Base-by-base conservation (phyloP, 1,284 basidiomycete genomes). In the Calocybe gambosa region DNA sequence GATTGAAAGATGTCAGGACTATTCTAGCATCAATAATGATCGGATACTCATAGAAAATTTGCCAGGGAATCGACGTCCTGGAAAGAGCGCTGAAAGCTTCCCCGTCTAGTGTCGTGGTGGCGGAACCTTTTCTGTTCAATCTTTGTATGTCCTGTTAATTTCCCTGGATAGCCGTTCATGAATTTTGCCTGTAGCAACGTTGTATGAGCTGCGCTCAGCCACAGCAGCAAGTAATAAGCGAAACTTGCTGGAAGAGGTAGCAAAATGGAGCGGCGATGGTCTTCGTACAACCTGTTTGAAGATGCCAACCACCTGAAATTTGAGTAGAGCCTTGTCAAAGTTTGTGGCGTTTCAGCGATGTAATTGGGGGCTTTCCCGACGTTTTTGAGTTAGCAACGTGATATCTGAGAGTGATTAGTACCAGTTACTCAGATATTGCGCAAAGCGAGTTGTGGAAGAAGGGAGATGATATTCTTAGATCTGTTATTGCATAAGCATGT, bases 261-360 rank as follows among this genome's bases (percentile, higher is more conserved):
- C 86, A 8, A 82, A 83, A 59, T 89, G 85, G 85, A 83, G 83
- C 47, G 88, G 87, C 2, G 87, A 90, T 61, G 87, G 87, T 1
- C 61, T 90, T 53, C 78, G 75, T 54, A 78, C 80, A n/a, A 74
- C 78, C n/a, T 87, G 84, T 61, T 64, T 90, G 55, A 90, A 90
- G 65, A 78, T 90, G 74, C 81, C 86, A 21, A 69, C 79, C 13
- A 78, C 64, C 50, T 78, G 58, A 65, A 21, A 2, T 1, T 20
- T 23, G 15, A 15, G 13, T 34, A n/a, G 13, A 34, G 4, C 2
- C 10, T 29, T 29, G 28, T 13, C 28, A 29, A 29, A 2, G 9
- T 29, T 3, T 10, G 9, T 29, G 5, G 3, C 10, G 13, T 29
- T 29, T 10, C 31, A 34, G 15, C 31, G 5, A 34, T n/a, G 21